Evolutionary conservation across 345 rosid genomes (phyloP), one percentile per base, ranked within the genome.

Genomic region (Cardamine resedifolia): DNA sequence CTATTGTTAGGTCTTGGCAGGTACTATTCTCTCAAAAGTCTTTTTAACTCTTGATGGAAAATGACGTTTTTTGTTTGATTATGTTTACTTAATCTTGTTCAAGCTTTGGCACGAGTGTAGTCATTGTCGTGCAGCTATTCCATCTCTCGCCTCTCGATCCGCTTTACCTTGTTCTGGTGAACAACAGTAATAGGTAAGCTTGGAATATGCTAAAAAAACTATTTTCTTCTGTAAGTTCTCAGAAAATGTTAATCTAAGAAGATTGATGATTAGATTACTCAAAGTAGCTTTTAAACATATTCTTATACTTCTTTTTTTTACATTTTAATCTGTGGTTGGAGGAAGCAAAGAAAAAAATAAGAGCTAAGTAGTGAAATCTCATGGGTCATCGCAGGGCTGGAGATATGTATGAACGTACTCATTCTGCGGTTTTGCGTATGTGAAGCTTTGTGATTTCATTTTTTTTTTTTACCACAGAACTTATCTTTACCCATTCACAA

Each of bases 1-100:
- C 79, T 91, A 7, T 68, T 91, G 47, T 71, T 91, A 77, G 86
- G 91, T 60, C 81, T 89, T 73, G 98, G 98, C 81, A 85, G 98
- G 97, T 94, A 85, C 45, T 27, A 15, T 66, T 48, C 41, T 58
- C 36, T 58, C 59, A 2, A 21, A 69, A 48, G 38, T 12, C 59
- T 48, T 34, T 45, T 51, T 9, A 30, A 58, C 45, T 64, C 16
- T 63, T 30, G 21, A 38, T 26, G 20, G 11, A 30, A 18, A 24
- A 28, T 6, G n/a, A 7, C 16, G 56, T 56, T 36, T 44, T 18
- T 21, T 31, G 41, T 57, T 55, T 33, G n/a, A n/a, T n/a, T n/a
- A 67, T 58, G 57, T 66, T 33, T 52, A 36, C 36, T 24, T 10
- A 10, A 24, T 34, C n/a, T 33, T 64, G 77, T 80, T 74, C 94